These are phyloP conservation scores for Pulicaria dysenterica DNA, from an alignment of 129 eudicot genomes.

Conservation along the genomic window DNA sequence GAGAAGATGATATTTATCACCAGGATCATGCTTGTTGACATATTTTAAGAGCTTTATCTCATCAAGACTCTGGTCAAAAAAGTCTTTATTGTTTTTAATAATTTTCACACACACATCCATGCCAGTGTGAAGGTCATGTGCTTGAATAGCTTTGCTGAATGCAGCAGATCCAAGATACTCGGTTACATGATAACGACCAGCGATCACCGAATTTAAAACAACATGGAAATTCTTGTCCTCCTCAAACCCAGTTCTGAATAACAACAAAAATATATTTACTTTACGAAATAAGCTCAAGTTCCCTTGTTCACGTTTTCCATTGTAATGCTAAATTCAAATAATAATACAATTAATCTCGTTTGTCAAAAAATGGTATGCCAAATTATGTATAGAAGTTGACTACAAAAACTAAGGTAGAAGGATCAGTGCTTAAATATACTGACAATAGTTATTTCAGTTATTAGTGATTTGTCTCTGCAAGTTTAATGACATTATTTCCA, in stretches of 20 bases:
- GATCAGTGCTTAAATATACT: slow-evolving; percentile 3
- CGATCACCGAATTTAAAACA: slow-evolving; percentile 81
- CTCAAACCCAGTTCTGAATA: slow-evolving; percentile 90
- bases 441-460: neutral
- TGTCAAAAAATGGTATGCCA: neutral
- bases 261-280: slow-evolving; percentile 17
- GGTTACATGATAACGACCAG: slow-evolving; percentile 96
- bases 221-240: slow-evolving; percentile 97
- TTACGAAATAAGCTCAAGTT: slow-evolving; percentile 18
- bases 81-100: slow-evolving; percentile 92
- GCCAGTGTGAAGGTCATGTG: slow-evolving; percentile 97
- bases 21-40: slow-evolving; percentile 96
- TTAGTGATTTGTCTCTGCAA: neutral
- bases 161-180: slow-evolving; percentile 99
- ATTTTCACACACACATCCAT: slow-evolving; percentile 99
- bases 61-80: slow-evolving; percentile 98
- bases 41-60: slow-evolving; percentile 91
- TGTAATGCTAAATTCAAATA: no score
- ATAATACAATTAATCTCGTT: neutral
- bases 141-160: slow-evolving; percentile 98
- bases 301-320: no score
- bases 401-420: neutral
- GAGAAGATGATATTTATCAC: slow-evolving; percentile 86
- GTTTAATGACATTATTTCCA: slow-evolving; percentile 6
- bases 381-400: neutral